Percentiles rank a stretch among this genome's conserved stretches.
These are phyloP conservation scores for Diaporthe citriasiana DNA, from an alignment of 2,329 filamentous ascomycete genomes.

Conservation along the genomic window DNA sequence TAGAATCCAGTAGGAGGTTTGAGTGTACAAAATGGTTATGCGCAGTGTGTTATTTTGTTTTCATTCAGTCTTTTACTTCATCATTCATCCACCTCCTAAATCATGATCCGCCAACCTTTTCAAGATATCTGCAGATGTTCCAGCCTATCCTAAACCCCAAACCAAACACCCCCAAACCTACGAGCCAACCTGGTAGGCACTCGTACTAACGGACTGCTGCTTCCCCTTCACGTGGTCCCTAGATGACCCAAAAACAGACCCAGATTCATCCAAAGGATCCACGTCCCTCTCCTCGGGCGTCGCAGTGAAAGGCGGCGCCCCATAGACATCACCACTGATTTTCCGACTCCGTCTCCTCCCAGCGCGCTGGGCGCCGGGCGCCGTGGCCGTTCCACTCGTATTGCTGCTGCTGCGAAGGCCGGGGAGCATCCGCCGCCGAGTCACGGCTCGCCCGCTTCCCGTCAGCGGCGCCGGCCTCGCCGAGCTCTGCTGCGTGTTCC, in stretches of 20 bases:
- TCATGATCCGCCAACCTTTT: not conserved
- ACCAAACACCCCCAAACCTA: not conserved
- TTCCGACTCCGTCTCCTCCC: constrained; percentile 40
- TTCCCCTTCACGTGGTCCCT: constrained; percentile 7
- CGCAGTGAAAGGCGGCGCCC: constrained; percentile 52
- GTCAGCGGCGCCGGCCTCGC: constrained; percentile 41
- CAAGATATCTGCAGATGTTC: not conserved
- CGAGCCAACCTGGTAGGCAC: constrained; percentile 2
- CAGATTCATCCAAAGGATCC: constrained; percentile 45
- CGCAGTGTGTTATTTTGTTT: not conserved
- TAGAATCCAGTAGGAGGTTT: not conserved
- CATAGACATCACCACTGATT: constrained; percentile 49
- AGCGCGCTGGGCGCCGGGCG: not conserved
- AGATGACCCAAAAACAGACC: constrained; percentile 46
- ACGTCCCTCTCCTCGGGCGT: constrained; percentile 53
- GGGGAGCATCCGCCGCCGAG: not conserved
- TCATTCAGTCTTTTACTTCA: not conserved
- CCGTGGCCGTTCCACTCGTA: not conserved
- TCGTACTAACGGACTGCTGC: constrained; percentile 19
- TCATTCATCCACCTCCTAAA: not conserved
- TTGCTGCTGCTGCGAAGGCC: not conserved
- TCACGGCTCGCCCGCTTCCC: constrained; percentile 10
- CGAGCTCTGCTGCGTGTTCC: constrained; percentile 57
- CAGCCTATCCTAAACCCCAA: not conserved
- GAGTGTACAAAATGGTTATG: not conserved